Base-by-base conservation (phyloP, 768 basidiomycete genomes). In the Leccinum boreale region DNA sequence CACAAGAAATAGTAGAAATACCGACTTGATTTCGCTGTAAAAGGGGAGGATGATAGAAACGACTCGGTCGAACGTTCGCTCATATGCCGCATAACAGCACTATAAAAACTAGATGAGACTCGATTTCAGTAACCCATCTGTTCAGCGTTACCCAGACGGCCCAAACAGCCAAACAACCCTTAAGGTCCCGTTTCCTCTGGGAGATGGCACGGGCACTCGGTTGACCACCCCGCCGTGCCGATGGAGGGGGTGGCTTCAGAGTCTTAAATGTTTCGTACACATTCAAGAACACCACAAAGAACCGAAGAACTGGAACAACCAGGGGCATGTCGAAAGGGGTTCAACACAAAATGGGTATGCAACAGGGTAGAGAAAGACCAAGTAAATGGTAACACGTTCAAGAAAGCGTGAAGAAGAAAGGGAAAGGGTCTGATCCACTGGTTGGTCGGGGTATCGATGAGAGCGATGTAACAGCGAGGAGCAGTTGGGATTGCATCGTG, bases 181-280 rank as follows among this genome's bases (percentile, higher is more conserved):
- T 94, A 81, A 94, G 87, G 66, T 86, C 84, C 58, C 92, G 81
- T 71, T 94, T 94, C 65, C 92, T 79, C 70, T 87, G 86, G 24
- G 85, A 80, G 61, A 86, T 68, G 11, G 89, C 89, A 35, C 87
- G 81, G 19, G 80, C 71, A 62, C 85, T 89, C 9, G 86, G 87
- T 24, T 78, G 78, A 12, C 86, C 85, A 58, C 79, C 80, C 19
- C 74, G 69, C 51, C 77, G 74, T 19, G 74, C 64, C 5, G 79
- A 81, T 1, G 81, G 79, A 31, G 81, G 81, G 0, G 90, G 90
- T 3, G 71, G 71, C 65, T 89, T 90, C 59, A 94, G 77, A 2
- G 85, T 86, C 77, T 94, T 94, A 80, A 87, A 93, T 1, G 92
- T 86, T 59, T 90, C 89, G 62, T 87, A 92, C 44, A 92, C 77